Conservation (phyloP, 2,329 filamentous ascomycete genomes). For the Pseudogymnoascus sp. region DNA sequence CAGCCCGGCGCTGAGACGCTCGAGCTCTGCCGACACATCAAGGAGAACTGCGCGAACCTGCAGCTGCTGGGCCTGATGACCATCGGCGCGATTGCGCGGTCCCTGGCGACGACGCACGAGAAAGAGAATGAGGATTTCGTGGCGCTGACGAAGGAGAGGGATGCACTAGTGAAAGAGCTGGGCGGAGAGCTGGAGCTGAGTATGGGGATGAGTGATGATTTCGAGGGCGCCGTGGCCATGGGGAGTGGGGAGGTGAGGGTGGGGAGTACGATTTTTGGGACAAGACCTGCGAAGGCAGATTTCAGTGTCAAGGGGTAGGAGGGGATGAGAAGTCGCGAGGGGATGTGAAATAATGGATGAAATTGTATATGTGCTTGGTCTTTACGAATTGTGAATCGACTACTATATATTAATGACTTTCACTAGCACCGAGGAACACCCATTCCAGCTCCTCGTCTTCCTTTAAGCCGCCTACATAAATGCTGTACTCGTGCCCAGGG, state of each 20-base stretch:
- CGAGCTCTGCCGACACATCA: constrained; percentile 63
- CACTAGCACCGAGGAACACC: neutral
- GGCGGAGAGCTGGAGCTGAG: constrained; percentile 72
- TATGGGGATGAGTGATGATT: constrained; percentile 99
- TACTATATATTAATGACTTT: neutral
- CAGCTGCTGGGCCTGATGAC: constrained; percentile 86
- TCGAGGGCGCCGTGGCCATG: constrained; percentile 75
- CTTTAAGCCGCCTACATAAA: neutral
- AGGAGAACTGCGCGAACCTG: constrained; percentile 65
- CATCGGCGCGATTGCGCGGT: constrained; percentile 88
- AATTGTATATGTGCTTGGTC: neutral
- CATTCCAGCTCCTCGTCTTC: neutral
- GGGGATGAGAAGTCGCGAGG: neutral
- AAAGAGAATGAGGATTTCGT: constrained; percentile 91
- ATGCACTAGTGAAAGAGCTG: constrained; percentile 60
- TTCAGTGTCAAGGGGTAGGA: constrained; percentile 53
- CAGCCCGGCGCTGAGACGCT: constrained; percentile 56
- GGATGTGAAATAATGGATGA: neutral
- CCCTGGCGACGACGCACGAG: constrained; percentile 63
- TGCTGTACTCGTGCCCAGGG: constrained; percentile 53
- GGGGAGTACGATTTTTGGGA: constrained; percentile 89
- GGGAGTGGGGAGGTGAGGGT: constrained; percentile 88
- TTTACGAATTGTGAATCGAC: neutral
- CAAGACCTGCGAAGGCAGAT: constrained; percentile 71
- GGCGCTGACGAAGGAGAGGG: constrained; percentile 59